Conservation (phyloP, 2,329 filamentous ascomycete species). For the Neurospora sp. region DNA sequence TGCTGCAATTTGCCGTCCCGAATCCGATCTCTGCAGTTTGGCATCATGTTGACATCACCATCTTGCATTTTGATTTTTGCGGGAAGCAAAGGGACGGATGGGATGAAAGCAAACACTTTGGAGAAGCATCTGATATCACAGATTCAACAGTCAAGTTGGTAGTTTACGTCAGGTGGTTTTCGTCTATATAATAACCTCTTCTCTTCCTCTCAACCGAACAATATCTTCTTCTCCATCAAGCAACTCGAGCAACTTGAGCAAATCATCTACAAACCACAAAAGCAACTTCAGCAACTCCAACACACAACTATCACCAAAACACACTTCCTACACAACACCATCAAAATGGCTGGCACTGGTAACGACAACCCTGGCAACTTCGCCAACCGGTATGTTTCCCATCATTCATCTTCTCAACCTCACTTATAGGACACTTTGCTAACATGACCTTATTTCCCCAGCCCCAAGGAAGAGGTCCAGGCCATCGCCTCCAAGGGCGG, state of each 20-base stretch:
- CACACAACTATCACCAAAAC: background rate
- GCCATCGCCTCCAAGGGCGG: constrained; percentile 33
- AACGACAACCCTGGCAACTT: constrained; percentile 29
- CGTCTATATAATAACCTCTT: background rate
- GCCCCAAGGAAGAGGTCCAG: constrained; percentile 33
- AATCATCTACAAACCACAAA: background rate
- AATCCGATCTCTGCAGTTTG: background rate
- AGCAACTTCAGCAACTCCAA: background rate
- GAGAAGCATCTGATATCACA: background rate
- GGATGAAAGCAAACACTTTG: background rate
- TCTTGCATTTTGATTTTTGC: background rate
- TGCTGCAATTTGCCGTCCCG: background rate
- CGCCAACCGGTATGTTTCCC: constrained; percentile 23
- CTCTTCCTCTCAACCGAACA: background rate
- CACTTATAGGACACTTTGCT: background rate
- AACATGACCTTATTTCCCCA: constrained; percentile 7
- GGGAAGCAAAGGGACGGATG: background rate
- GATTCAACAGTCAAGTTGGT: background rate
- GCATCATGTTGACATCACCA: background rate
- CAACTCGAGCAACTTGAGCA: background rate
- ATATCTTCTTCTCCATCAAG: background rate
- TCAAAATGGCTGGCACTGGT: constrained; percentile 14
- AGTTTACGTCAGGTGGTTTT: background rate
- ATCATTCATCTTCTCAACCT: background rate
- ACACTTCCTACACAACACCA: background rate